Percentiles rank a stretch among this genome's conserved stretches.
Evolutionary conservation across 2,329 filamentous ascomycete genomes (phyloP).

Genomic region (Trichoderma semiorbis): DNA sequence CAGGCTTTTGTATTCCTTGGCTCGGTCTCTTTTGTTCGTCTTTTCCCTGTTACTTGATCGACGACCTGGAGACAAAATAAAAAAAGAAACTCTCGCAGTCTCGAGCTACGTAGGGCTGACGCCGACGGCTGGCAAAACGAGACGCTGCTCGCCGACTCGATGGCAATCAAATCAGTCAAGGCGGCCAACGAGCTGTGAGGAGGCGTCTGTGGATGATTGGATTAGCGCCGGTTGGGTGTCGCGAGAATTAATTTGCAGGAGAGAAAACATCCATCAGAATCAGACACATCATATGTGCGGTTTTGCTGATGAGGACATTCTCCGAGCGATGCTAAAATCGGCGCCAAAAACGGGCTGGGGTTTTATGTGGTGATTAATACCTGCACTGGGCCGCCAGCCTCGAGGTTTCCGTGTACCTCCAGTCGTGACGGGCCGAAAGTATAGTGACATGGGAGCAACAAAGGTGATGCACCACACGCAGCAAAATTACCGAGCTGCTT

Average conservation of each 20-base stretch:
- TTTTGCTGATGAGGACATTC: slow-evolving; percentile 5
- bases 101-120: slow-evolving; percentile 9
- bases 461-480: neutral
- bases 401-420: neutral
- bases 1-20: neutral
- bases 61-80: neutral
- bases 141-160: neutral
- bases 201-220: neutral
- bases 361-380: neutral
- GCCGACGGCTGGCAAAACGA: slow-evolving; percentile 1
- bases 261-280: neutral
- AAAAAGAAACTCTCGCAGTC: neutral
- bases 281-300: slow-evolving; percentile 14
- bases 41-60: neutral
- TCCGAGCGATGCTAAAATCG: slow-evolving; percentile 6
- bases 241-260: slow-evolving; percentile 8
- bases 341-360: slow-evolving; percentile 5
- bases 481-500: slow-evolving; percentile 5
- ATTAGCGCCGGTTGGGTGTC: slow-evolving; percentile 7
- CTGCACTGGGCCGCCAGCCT: neutral
- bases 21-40: neutral
- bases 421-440: neutral
- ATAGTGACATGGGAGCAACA: neutral
- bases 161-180: neutral
- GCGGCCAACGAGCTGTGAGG: neutral